Base-by-base conservation (phyloP, 2,329 filamentous ascomycete genomes). In the Pezicula rhizophila region DNA sequence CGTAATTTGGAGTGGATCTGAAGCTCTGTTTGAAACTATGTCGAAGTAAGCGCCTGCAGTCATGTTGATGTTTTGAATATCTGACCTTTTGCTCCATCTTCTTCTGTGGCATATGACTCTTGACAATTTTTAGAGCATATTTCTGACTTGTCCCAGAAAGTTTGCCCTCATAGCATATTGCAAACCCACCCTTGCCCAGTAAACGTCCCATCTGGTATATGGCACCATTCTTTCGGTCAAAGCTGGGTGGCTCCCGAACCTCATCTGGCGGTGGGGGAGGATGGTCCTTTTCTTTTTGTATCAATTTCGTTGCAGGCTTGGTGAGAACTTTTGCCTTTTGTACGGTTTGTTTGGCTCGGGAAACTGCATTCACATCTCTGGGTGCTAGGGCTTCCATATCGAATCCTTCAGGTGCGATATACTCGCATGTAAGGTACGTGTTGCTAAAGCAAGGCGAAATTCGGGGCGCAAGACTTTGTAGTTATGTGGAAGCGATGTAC, bases 1-100 rank as follows among this genome's bases (percentile, higher is more conserved):
- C 85, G 84, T 82, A 99, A 92, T 66, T 97, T 99, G 39, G 93
- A 96, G 70, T 99, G 93, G 52, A 99, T 96, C 69, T 97, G 92
- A 6, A 99, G 80, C 68, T 99, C 93, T 18, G 80, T 81, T 81
- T 84, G 81, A 60, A 85, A 84, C 80, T 84, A 46, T 7, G n/a
- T 17, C 17, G 14, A 20, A 4, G 35, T 58, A 42, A 54, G 55
- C 26, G 34, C 25, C n/a, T 42, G 4, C 37, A 12, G 35, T 23
- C 12, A 17, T 20, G 8, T 14, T 15, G 12, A 14, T 14, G 15
- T n/a, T 43, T 4, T 18, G 12, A 12, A 23, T 25, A 15, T 26
- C 67, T 45, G 52, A 89, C 87, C 82, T 91, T 91, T 68, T 91
- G 87, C 64, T 88, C 85, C 77, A 91, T 85, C 68, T 90, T 66